Evolutionary conservation across 1,284 basidiomycete species (phyloP), one percentile per base, ranked within the genome.

Genomic region (Singerocomus rubriflavus): DNA sequence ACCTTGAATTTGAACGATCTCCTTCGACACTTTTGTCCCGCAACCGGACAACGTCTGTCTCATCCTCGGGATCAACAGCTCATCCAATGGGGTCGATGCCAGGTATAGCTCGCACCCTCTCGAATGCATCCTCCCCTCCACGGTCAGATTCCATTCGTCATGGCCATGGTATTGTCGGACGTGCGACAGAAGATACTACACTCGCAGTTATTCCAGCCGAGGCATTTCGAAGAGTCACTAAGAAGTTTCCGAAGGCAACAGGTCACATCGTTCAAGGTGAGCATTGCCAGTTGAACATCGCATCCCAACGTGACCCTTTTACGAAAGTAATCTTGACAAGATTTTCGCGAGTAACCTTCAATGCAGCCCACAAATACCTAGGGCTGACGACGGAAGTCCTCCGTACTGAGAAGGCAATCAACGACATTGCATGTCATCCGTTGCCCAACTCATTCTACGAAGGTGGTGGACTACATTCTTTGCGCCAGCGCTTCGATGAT

Each of bases 121-220:
- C 57, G 29, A 51, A 52, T 50, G 52, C 35, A 30, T 34, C 63
- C 48, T 54, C 64, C 42, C 57, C 64, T 27, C 51, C 58, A 17
- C 57, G 29, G 39, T 63, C 67, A n/a, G 57, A 60, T n/a, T 60
- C 61, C 8, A 50, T 54, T 16, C 79, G 79, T 59, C 78, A 81
- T 58, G 85, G 86, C 9, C 77, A 81, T 57, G 85, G 86, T 6
- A 79, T 86, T 4, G 84, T 98, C 30, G 95, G 94, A 12, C 78
- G 95, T 29, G 97, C 96, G 4, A 89, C 88, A 1, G 88, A 91
- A 48, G 96, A 99, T 65, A 93, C 92, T 5, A 98, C 96, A 0
- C 74, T 99, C 8, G 97, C 96, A n/a, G 96, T 99, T 13, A 98
- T 99, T 49, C 97, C 96, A 5, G 95, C 96, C 1, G 93, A 98